A percentile compares a stretch with the other conserved stretches of the same genome.
Conservation (phyloP, 352 stramenopile genomes). For the Phytophthora multivora region DNA sequence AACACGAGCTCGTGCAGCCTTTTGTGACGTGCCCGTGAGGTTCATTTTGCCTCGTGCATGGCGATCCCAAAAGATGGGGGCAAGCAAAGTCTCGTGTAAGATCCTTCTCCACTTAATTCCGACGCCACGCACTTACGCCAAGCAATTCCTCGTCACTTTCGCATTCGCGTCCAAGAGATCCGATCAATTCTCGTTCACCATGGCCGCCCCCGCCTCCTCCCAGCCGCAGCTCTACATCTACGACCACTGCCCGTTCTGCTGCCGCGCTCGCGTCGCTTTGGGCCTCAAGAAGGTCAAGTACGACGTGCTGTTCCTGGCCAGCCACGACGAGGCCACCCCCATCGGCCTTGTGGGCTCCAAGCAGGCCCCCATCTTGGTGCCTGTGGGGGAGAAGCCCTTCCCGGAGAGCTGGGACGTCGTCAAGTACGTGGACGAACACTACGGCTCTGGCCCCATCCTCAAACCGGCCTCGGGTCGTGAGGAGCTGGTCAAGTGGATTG, state of each 20-base stretch:
- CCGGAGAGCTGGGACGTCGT: constrained; percentile 67
- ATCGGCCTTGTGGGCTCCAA: constrained; percentile 52
- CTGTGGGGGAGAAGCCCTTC: constrained; percentile 46
- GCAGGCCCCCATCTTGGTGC: constrained; percentile 54
- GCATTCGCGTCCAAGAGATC: constrained; percentile 11
- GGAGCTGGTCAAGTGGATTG: constrained; percentile 52
- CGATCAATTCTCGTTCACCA: neutral
- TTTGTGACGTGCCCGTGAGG: neutral
- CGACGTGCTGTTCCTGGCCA: constrained; percentile 48
- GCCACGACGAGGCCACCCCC: constrained; percentile 58
- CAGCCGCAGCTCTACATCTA: constrained; percentile 60
- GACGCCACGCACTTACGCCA: constrained; percentile 8
- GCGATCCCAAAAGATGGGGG: neutral
- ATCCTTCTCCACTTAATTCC: neutral
- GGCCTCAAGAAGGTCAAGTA: constrained; percentile 52
- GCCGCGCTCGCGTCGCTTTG: constrained; percentile 54
- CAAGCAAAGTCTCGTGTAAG: neutral
- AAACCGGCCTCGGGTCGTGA: constrained; percentile 39
- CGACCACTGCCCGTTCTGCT: constrained; percentile 63
- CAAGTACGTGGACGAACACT: constrained; percentile 57
- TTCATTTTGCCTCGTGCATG: neutral
- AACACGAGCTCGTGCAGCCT: neutral
- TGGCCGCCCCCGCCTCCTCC: neutral
- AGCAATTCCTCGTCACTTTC: neutral
- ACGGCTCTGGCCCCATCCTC: constrained; percentile 37